Evolutionary conservation across 805 yeast genomes (phyloP).

Genomic region (Priceomyces castillae): DNA sequence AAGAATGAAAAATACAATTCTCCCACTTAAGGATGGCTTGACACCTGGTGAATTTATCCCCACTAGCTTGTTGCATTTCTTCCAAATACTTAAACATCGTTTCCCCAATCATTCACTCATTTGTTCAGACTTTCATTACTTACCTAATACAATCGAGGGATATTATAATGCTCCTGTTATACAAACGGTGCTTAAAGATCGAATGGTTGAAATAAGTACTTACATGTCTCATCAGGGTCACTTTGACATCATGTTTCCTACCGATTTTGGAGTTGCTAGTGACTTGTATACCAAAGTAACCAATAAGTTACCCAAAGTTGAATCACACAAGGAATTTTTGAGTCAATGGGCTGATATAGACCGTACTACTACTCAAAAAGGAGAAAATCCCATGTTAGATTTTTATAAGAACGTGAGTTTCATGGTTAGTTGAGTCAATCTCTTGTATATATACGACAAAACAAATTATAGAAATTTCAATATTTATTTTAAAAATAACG

Average conservation of each 20-base stretch:
- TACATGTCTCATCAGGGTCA: conserved; percentile 84
- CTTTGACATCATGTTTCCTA: conserved; percentile 85
- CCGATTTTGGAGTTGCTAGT: conserved; percentile 63
- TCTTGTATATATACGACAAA: not conserved
- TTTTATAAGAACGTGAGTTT: conserved; percentile 75
- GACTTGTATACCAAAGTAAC: conserved; percentile 63
- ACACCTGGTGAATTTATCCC: conserved; percentile 79
- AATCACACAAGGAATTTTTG: conserved; percentile 63
- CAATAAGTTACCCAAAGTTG: conserved; percentile 54
- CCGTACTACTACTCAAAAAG: conserved; percentile 65
- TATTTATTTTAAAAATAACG: not conserved
- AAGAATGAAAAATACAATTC: conserved; percentile 45
- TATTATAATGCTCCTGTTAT: conserved; percentile 71
- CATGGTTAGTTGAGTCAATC: conserved; percentile 39
- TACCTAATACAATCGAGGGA: conserved; percentile 52
- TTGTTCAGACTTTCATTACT: conserved; percentile 61
- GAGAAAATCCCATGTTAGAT: conserved; percentile 83
- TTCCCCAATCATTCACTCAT: conserved; percentile 79
- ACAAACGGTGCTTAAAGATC: conserved; percentile 66
- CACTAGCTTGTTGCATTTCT: conserved; percentile 65
- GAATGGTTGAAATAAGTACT: conserved; percentile 66
- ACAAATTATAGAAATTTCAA: not conserved
- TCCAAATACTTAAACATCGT: conserved; percentile 55
- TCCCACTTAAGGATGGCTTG: conserved; percentile 66
- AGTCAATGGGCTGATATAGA: conserved; percentile 69